These are phyloP conservation scores for Trichoderma reesei DNA, from an alignment of 495 filamentous ascomycete genomes.

Conservation along the genomic window DNA sequence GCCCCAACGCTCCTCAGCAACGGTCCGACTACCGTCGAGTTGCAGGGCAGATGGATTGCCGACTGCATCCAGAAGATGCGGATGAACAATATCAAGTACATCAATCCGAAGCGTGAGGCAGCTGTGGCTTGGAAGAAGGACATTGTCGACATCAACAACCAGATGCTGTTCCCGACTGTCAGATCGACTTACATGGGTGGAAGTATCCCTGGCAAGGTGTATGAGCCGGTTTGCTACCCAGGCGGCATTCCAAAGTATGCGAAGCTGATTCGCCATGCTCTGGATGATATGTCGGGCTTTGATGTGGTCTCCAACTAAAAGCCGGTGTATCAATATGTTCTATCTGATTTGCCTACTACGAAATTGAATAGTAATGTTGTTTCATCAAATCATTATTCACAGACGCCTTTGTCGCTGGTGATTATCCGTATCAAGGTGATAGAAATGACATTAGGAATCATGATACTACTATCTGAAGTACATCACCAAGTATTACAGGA, in stretches of 20 bases:
- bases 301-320: conserved; percentile 16
- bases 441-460: no score
- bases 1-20: conserved; percentile 37
- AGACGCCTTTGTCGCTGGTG: no score
- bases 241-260: conserved; percentile 32
- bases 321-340: background rate
- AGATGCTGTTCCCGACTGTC: conserved; percentile 38
- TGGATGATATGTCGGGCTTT: conserved; percentile 26
- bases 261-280: conserved; percentile 25
- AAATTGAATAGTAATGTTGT: no score
- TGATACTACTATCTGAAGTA: no score
- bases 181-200: conserved; percentile 43
- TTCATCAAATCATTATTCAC: no score
- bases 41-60: conserved; percentile 46
- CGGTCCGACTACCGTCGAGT: conserved; percentile 41
- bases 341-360: no score
- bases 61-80: conserved; percentile 28
- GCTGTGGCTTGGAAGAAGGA: conserved; percentile 37
- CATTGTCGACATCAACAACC: conserved; percentile 30
- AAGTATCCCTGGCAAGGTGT: conserved; percentile 38
- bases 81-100: conserved; percentile 33
- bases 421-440: no score
- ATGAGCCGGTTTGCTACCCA: conserved; percentile 36
- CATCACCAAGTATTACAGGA: no score
- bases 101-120: conserved; percentile 36